Percentiles rank a stretch among this genome's conserved stretches.
Evolutionary conservation across 2,329 filamentous ascomycete species (phyloP).

Genomic region (Penicillium sp.): DNA sequence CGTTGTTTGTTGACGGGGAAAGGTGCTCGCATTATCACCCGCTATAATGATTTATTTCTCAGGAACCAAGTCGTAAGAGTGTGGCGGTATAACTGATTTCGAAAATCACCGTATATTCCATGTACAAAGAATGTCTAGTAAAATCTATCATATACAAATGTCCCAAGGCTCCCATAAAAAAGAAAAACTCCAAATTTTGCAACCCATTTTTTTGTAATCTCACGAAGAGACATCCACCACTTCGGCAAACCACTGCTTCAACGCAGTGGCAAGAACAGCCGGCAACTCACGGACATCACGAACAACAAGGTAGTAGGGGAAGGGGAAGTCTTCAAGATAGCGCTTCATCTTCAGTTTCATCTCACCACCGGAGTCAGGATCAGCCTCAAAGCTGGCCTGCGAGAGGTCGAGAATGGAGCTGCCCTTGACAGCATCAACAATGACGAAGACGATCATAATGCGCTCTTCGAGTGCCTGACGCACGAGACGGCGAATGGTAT

Average conservation of each 20-base stretch:
- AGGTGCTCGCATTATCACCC: too few relatives aligned
- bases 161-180: constrained; percentile 14
- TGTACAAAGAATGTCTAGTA: constrained; percentile 4
- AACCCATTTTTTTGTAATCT: constrained; percentile 18
- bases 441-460: constrained; percentile 97
- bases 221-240: constrained; percentile 51
- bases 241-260: constrained; percentile 94
- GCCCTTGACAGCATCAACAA: constrained; percentile 69
- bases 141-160: constrained; percentile 17
- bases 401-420: constrained; percentile 77
- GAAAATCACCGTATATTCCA: neutral
- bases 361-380: constrained; percentile 58
- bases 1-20: too few relatives aligned
- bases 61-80: too few relatives aligned
- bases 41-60: too few relatives aligned
- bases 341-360: constrained; percentile 74
- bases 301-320: constrained; percentile 94
- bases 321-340: constrained; percentile 94
- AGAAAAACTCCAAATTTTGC: constrained; percentile 21
- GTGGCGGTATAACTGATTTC: too few relatives aligned
- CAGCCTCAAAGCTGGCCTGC: constrained; percentile 76
- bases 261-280: constrained; percentile 76
- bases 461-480: constrained; percentile 86
- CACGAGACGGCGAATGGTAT: constrained; percentile 75
- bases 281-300: constrained; percentile 89